Evolutionary conservation across 345 rosid species (phyloP).

Genomic region (Salix dunnii): DNA sequence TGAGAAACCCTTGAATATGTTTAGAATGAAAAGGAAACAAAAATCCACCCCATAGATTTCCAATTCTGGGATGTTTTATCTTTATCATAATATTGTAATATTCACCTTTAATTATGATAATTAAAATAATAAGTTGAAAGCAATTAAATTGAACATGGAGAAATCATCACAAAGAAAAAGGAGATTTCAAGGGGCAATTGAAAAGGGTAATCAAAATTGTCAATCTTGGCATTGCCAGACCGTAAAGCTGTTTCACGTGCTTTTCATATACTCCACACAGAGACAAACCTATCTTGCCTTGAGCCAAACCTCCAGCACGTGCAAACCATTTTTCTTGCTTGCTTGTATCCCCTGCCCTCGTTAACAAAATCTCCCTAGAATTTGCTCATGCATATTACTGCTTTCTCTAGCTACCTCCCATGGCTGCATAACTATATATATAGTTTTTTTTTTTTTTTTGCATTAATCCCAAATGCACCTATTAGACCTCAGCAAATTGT

Average conservation of each 20-base stretch:
- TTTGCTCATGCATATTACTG: not conserved
- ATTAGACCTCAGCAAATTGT: slow-evolving; percentile 27
- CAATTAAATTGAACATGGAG: not conserved
- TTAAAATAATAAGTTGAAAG: not conserved
- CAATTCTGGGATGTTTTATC: not conserved
- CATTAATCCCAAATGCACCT: not conserved
- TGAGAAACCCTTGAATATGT: too few species aligned
- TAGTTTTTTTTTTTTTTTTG: too few species aligned
- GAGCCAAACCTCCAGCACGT: slow-evolving; percentile 27
- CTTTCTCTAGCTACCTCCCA: not conserved
- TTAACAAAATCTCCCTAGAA: not conserved
- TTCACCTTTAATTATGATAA: not conserved
- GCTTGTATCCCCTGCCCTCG: not conserved
- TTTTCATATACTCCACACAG: slow-evolving; percentile 39
- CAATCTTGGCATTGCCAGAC: slow-evolving; percentile 39
- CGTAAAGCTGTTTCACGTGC: slow-evolving; percentile 52
- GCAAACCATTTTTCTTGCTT: slow-evolving; percentile 23
- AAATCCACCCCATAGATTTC: not conserved
- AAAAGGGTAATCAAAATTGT: slow-evolving; percentile 31
- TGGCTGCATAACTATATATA: not conserved
- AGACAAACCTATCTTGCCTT: slow-evolving; percentile 33
- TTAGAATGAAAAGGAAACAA: not conserved
- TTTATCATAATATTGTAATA: too few species aligned
- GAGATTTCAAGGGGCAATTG: slow-evolving; percentile 3
- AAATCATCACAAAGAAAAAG: not conserved